Conservation (phyloP, 352 stramenopile species). For the Pelagophyceae sp. region DNA sequence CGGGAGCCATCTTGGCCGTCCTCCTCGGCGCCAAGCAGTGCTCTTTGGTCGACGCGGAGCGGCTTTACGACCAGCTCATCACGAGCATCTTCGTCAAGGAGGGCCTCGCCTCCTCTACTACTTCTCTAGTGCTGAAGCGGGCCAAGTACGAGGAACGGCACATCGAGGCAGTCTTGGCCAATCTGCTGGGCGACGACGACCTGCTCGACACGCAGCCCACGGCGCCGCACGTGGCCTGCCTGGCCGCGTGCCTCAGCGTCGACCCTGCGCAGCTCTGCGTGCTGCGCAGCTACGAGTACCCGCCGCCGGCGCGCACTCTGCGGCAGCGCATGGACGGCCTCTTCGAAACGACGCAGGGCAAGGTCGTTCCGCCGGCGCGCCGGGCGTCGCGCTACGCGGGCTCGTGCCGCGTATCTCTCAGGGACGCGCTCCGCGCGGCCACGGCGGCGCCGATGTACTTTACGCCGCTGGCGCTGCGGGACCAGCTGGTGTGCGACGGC, state of each 20-base stretch:
- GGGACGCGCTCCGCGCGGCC: constrained; percentile 50
- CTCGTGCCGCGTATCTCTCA: constrained; percentile 50
- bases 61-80: constrained; percentile 54
- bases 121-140: neutral
- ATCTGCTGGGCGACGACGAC: constrained; percentile 48
- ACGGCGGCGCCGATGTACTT: constrained; percentile 62
- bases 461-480: constrained; percentile 52
- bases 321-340: neutral
- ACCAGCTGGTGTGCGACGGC: constrained; percentile 56
- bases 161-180: constrained; percentile 48
- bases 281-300: constrained; percentile 7
- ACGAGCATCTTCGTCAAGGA: constrained; percentile 55
- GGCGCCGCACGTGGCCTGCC: neutral
- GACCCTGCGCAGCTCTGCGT: neutral
- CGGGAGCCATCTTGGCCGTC: constrained; percentile 56
- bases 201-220: constrained; percentile 40
- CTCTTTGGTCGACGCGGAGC: constrained; percentile 38
- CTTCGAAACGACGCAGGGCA: neutral
- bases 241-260: neutral
- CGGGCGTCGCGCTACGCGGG: constrained; percentile 21
- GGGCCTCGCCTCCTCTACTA: constrained; percentile 45
- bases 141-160: constrained; percentile 52
- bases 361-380: neutral
- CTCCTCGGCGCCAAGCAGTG: constrained; percentile 47
- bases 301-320: neutral